Evolutionary conservation across 768 basidiomycete species (phyloP).

Genomic region (Xerocomus potaroensis): DNA sequence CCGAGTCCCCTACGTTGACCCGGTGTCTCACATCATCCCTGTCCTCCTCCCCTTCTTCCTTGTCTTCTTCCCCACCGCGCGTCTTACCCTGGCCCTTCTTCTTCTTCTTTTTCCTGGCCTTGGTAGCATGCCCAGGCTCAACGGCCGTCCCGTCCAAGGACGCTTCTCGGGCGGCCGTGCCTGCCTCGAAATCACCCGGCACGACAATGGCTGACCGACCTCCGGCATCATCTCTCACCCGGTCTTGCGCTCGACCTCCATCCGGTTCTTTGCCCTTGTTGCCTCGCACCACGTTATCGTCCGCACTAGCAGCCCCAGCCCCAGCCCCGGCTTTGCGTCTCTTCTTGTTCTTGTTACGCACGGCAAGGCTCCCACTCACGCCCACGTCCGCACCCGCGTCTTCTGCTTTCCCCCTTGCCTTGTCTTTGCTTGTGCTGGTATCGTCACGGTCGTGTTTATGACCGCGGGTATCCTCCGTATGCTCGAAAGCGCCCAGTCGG

Average conservation of each 20-base stretch:
- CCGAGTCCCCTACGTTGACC: no score
- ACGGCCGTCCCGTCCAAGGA: no score
- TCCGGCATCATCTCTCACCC: accelerated
- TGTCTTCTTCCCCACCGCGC: constrained; percentile 18
- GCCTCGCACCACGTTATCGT: not conserved
- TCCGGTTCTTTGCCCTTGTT: not conserved
- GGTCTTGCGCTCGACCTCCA: no score
- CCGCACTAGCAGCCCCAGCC: not conserved
- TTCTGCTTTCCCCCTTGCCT: not conserved
- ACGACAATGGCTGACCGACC: constrained; percentile 1
- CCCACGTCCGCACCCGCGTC: not conserved
- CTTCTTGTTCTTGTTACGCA: not conserved
- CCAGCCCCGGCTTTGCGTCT: not conserved
- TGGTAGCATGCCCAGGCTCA: constrained; percentile 31
- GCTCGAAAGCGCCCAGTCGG: not conserved
- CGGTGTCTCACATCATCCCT: constrained; percentile 1
- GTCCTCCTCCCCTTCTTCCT: not conserved
- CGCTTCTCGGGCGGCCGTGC: no score
- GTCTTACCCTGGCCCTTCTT: constrained; percentile 6
- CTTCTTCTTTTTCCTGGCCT: constrained; percentile 44
- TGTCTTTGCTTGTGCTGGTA: no score
- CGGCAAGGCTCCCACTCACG: no score
- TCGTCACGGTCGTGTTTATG: not conserved
- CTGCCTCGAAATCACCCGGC: constrained; percentile 18
- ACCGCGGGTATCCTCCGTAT: not conserved